phyloP scores from a whole-genome alignment of 768 basidiomycete genomes.

The Strobilomyces echinocephalus region DNA sequence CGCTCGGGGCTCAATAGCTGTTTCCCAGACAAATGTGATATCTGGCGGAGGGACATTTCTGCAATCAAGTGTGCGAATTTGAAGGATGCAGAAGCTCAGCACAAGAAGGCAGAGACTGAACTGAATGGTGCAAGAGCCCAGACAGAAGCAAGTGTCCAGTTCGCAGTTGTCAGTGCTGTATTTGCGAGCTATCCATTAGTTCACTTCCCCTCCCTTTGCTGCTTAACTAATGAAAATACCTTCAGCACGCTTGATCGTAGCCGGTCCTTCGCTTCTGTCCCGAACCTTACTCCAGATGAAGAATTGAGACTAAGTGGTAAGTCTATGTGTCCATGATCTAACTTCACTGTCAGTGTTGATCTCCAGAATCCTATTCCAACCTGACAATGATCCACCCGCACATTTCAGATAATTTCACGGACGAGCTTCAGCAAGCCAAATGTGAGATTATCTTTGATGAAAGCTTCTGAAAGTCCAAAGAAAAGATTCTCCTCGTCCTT shows the following conservation, averaged over 20 bases:
- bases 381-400: conserved; percentile 14
- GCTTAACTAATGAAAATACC: not conserved
- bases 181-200: conserved; percentile 23
- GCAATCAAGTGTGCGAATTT: not conserved
- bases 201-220: not conserved
- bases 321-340: not conserved
- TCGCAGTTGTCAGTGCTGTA: conserved; percentile 25
- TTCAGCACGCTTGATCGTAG: conserved; percentile 19
- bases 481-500: conserved; percentile 17
- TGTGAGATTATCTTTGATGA: conserved; percentile 15
- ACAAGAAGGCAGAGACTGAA: conserved; percentile 11
- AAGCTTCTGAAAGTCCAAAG: conserved; percentile 22
- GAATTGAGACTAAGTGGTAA: conserved; percentile 12
- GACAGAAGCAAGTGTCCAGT: conserved; percentile 20
- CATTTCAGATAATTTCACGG: conserved; percentile 15
- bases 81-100: conserved; percentile 1
- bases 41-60: conserved; percentile 22
- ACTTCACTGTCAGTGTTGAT: not conserved
- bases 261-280: conserved; percentile 11
- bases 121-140: conserved; percentile 8
- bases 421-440: conserved; percentile 15
- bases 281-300: conserved; percentile 14
- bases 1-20: conserved; percentile 30
- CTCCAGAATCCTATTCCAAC: conserved; percentile 16
- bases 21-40: conserved; percentile 20